These are phyloP conservation scores for Myxozyma sirexii DNA, from an alignment of 805 yeast species.

Conservation along the genomic window DNA sequence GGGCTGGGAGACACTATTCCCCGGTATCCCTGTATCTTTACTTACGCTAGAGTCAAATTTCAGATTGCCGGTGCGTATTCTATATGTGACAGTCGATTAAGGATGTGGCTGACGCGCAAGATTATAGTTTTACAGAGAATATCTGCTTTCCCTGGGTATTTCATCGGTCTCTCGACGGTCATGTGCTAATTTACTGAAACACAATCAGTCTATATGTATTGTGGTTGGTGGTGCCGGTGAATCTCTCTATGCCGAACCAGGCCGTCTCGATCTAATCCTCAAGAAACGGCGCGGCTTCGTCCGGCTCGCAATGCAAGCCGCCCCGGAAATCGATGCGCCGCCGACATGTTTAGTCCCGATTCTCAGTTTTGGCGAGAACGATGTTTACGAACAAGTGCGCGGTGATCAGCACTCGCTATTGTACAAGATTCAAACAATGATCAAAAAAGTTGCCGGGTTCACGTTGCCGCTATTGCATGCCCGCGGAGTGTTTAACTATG, in stretches of 20 bases:
- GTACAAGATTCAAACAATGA: slow-evolving; percentile 65
- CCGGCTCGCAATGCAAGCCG: slow-evolving; percentile 66
- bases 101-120: neutral
- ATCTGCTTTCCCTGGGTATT: slow-evolving; percentile 75
- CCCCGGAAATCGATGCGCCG: slow-evolving; percentile 43
- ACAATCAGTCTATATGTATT: slow-evolving; percentile 76
- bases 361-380: slow-evolving; percentile 86
- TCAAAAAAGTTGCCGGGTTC: slow-evolving; percentile 74
- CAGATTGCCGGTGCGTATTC: slow-evolving; percentile 56
- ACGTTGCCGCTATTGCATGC: slow-evolving; percentile 92
- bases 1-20: slow-evolving; percentile 65
- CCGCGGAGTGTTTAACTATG: slow-evolving; percentile 88
- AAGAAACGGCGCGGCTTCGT: slow-evolving; percentile 85
- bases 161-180: slow-evolving; percentile 80
- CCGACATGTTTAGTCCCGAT: slow-evolving; percentile 83
- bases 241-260: slow-evolving; percentile 66
- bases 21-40: slow-evolving; percentile 79
- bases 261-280: slow-evolving; percentile 66
- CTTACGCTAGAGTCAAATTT: slow-evolving; percentile 85
- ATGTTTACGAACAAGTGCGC: slow-evolving; percentile 56
- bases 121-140: slow-evolving; percentile 71
- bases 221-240: slow-evolving; percentile 98
- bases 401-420: slow-evolving; percentile 51
- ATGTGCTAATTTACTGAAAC: slow-evolving; percentile 62
- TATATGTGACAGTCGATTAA: neutral